Evolutionary conservation across 371 early-diverging fungal species (phyloP).

Genomic region (Phascolomyces articulosus): DNA sequence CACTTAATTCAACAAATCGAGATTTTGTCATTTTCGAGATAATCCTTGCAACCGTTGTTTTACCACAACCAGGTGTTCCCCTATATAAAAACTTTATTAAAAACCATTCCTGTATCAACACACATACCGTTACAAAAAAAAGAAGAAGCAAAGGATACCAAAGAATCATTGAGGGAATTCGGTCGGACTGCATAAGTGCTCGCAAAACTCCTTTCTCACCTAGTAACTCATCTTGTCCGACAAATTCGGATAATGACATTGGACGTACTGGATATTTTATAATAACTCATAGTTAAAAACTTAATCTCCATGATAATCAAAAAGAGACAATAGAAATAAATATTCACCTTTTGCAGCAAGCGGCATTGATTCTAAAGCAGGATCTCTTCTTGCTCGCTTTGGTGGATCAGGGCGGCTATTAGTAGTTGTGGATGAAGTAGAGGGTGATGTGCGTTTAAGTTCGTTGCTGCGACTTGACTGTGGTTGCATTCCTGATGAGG

Average conservation of each 20-base stretch:
- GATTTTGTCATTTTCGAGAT: slow-evolving; percentile 68
- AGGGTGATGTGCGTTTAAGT: not conserved
- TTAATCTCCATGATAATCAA: not conserved
- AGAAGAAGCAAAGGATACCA: slow-evolving; percentile 29
- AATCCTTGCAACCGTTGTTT: slow-evolving; percentile 80
- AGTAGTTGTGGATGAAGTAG: not conserved
- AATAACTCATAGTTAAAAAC: no score
- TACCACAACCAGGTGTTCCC: slow-evolving; percentile 89
- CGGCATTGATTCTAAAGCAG: slow-evolving; percentile 38
- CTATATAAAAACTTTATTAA: slow-evolving; percentile 40
- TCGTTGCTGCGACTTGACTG: not conserved
- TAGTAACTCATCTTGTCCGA: slow-evolving; percentile 76
- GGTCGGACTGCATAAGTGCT: slow-evolving; percentile 63
- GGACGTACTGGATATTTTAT: slow-evolving; percentile 61
- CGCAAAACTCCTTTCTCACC: slow-evolving; percentile 68
- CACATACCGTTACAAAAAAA: not conserved
- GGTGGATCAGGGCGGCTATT: slow-evolving; percentile 15
- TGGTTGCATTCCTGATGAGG: not conserved
- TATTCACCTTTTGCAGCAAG: slow-evolving; percentile 47
- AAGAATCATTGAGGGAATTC: slow-evolving; percentile 66
- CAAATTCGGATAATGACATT: slow-evolving; percentile 58
- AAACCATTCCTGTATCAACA: not conserved
- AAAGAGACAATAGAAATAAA: not conserved
- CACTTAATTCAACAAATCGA: slow-evolving; percentile 74
- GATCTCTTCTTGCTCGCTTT: slow-evolving; percentile 19